These are phyloP conservation scores for Fraxinus angustifolia DNA, from an alignment of 305 asterid species.

Conservation along the genomic window DNA sequence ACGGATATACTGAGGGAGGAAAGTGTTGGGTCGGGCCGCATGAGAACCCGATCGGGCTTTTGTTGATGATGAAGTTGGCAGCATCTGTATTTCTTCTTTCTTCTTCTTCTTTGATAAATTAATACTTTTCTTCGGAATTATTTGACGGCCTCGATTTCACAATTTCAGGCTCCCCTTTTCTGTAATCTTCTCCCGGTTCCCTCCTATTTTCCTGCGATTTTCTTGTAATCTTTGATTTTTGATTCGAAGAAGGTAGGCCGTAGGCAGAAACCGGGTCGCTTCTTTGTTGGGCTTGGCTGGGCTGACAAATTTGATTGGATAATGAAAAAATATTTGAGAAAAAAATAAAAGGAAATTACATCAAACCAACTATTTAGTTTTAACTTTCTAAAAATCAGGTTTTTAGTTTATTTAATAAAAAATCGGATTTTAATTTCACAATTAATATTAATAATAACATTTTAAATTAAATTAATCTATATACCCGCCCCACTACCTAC, in stretches of 20 bases:
- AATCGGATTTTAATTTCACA: too few species aligned
- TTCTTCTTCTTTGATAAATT: slow-evolving; percentile 1
- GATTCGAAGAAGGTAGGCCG: background rate
- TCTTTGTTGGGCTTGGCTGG: background rate
- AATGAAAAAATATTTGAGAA: too few species aligned
- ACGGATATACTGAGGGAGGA: slow-evolving; percentile 84
- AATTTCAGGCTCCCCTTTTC: background rate
- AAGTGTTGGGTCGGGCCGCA: slow-evolving; percentile 53
- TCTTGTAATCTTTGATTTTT: background rate
- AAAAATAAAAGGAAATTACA: too few species aligned
- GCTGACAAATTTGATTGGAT: background rate
- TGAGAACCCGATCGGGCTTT: slow-evolving; percentile 70
- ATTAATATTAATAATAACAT: too few species aligned
- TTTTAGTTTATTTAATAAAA: too few species aligned
- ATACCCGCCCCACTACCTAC: too few species aligned
- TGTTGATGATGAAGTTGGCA: slow-evolving; percentile 70
- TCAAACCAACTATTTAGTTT: too few species aligned
- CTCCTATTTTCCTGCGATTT: background rate
- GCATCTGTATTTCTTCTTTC: slow-evolving; percentile 39
- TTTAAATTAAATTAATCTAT: too few species aligned
- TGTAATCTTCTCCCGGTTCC: background rate
- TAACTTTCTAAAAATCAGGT: too few species aligned
- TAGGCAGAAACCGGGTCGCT: background rate
- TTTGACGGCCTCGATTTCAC: background rate
- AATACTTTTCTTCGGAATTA: background rate